These are phyloP conservation scores for Pleurotus platypus DNA, from an alignment of 768 basidiomycete genomes.

Conservation along the genomic window DNA sequence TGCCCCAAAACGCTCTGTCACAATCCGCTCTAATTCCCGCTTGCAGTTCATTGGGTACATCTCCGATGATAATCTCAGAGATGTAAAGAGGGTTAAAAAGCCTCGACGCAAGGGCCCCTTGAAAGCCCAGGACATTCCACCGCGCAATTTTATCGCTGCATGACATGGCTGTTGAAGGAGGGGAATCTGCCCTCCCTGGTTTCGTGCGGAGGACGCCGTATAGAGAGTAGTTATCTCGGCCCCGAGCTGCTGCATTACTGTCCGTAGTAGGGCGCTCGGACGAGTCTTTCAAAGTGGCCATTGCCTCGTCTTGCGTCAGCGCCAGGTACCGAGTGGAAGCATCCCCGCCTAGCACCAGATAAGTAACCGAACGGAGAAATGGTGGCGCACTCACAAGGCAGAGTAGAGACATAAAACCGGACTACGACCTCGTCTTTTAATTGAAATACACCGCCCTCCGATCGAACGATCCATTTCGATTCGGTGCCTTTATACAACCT, in stretches of 20 bases:
- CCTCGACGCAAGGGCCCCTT: slow-evolving; percentile 70
- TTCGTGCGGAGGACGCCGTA: slow-evolving; percentile 86
- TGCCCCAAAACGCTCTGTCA: slow-evolving; percentile 58
- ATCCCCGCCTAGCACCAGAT: slow-evolving; percentile 65
- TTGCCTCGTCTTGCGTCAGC: slow-evolving; percentile 64
- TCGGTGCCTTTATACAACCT: slow-evolving; percentile 26
- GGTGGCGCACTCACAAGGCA: slow-evolving; percentile 40
- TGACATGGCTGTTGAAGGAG: slow-evolving; percentile 80
- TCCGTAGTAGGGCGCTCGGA: slow-evolving; percentile 28
- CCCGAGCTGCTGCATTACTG: slow-evolving; percentile 50
- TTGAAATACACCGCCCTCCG: slow-evolving; percentile 34
- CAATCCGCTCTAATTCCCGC: slow-evolving; percentile 55
- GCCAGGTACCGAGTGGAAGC: slow-evolving; percentile 83
- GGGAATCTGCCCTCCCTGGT: slow-evolving; percentile 88
- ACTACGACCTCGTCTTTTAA: slow-evolving; percentile 47
- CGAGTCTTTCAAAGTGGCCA: slow-evolving; percentile 67
- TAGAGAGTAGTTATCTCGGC: slow-evolving; percentile 75
- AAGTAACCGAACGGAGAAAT: slow-evolving; percentile 4
- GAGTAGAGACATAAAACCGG: slow-evolving; percentile 68
- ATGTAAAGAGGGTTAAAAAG: slow-evolving; percentile 65
- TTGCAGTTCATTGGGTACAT: slow-evolving; percentile 43
- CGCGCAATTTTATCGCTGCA: slow-evolving; percentile 93
- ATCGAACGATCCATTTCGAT: slow-evolving; percentile 49
- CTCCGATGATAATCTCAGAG: slow-evolving; percentile 65
- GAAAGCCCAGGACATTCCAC: slow-evolving; percentile 83